A percentile compares a stretch with the other conserved stretches of the same genome.
Evolutionary conservation across 345 rosid genomes (phyloP).

Genomic region (Mallotus nudiflorus): DNA sequence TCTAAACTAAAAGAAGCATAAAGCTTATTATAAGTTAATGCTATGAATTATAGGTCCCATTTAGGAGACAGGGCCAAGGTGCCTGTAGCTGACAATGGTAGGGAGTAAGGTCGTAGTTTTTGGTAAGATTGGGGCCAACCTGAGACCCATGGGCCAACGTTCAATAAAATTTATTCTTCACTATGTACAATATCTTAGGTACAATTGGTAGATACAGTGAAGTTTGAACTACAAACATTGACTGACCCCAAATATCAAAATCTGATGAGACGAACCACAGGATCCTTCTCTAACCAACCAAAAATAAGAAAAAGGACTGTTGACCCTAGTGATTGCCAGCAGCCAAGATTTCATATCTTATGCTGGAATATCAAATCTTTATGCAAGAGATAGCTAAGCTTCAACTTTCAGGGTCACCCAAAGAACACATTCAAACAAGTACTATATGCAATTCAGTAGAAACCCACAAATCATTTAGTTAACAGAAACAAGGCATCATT

Average conservation of each 20-base stretch:
- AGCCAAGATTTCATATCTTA: not conserved
- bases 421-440: no score
- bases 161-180: not conserved
- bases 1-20: not conserved
- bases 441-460: no score
- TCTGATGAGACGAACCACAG: not conserved
- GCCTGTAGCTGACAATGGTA: no score
- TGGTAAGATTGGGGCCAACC: not conserved
- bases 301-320: not conserved
- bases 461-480: no score
- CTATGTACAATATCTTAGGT: conserved; percentile 17
- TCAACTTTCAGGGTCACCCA: no score
- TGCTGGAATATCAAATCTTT: no score
- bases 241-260: not conserved
- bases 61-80: not conserved
- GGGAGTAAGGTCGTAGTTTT: not conserved
- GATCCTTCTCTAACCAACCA: not conserved
- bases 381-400: no score
- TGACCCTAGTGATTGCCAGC: not conserved
- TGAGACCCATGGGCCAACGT: not conserved
- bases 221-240: not conserved
- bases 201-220: not conserved
- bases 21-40: not conserved
- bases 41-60: not conserved
- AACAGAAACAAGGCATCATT: no score